Evolutionary conservation across 306 rosid species (phyloP).

Genomic region (Cicer judaicum): DNA sequence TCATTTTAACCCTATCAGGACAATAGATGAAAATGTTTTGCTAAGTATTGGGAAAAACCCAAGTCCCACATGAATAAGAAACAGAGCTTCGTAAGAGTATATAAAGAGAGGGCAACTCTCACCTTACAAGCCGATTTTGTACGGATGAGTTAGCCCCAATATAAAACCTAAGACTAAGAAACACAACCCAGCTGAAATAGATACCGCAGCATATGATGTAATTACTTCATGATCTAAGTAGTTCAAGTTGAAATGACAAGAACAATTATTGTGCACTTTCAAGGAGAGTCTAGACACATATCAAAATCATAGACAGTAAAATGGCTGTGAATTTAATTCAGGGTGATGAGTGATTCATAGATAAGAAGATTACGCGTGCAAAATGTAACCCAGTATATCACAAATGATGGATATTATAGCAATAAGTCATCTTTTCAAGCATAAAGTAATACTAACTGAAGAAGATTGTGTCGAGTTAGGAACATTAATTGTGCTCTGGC

Average conservation of each 20-base stretch:
- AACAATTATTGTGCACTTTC: constrained; percentile 14
- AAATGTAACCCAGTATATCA: constrained; percentile 1
- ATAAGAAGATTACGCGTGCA: constrained; percentile 14
- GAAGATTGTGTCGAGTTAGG: constrained; percentile 55
- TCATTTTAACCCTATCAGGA: constrained; percentile 10
- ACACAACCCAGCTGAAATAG: constrained; percentile 26
- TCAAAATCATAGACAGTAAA: constrained; percentile 25
- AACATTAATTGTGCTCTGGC: constrained; percentile 59
- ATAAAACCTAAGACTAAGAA: background rate
- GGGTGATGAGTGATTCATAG: background rate
- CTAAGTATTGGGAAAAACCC: background rate
- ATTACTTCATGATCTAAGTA: constrained; percentile 22
- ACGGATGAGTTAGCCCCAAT: too few species aligned
- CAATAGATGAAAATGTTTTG: background rate
- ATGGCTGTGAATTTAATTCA: constrained; percentile 15
- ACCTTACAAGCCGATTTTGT: too few species aligned
- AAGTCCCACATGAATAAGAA: too few species aligned
- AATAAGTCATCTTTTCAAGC: constrained; percentile 28
- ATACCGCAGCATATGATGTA: background rate
- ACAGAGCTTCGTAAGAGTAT: too few species aligned
- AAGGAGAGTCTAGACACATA: constrained; percentile 26
- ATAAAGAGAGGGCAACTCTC: too few species aligned
- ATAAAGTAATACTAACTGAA: constrained; percentile 59
- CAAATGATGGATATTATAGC: constrained; percentile 21
- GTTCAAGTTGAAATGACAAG: constrained; percentile 6